phyloP scores from a whole-genome alignment of 2,329 filamentous ascomycete species.

The Epichloe glyceriae region DNA sequence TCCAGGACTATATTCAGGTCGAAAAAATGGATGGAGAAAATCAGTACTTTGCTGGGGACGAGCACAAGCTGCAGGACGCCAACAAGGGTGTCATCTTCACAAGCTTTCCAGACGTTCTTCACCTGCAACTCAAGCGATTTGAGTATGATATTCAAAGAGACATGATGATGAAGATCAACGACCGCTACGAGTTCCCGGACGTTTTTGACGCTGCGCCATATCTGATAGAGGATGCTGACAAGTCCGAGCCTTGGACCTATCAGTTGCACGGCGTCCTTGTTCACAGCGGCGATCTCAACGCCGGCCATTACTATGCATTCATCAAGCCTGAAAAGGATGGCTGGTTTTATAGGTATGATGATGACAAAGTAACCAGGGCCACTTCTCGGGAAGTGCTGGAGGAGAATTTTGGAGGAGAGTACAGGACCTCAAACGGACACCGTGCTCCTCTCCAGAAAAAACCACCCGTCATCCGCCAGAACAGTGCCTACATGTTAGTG shows the following conservation, averaged over 20 bases:
- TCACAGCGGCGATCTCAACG: conserved; percentile 91
- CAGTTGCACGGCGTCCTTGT: conserved; percentile 91
- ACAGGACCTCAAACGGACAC: conserved; percentile 37
- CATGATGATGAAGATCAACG: conserved; percentile 98
- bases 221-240: conserved; percentile 73
- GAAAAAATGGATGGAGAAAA: conserved; percentile 97
- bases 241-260: conserved; percentile 80
- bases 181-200: conserved; percentile 81
- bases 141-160: conserved; percentile 95
- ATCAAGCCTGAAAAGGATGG: conserved; percentile 88
- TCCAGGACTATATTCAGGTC: conserved; percentile 90
- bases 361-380: conserved; percentile 91
- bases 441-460: conserved; percentile 40
- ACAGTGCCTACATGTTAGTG: conserved; percentile 97
- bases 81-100: conserved; percentile 97
- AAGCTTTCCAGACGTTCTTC: conserved; percentile 84
- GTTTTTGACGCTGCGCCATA: conserved; percentile 76
- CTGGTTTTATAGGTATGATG: conserved; percentile 93
- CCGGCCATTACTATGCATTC: conserved; percentile 96
- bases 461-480: conserved; percentile 48
- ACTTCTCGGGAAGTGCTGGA: conserved; percentile 85
- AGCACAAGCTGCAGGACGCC: conserved; percentile 86
- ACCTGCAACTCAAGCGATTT: conserved; percentile 92
- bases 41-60: conserved; percentile 86
- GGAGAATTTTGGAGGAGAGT: conserved; percentile 93